Evolutionary conservation across 2,329 filamentous ascomycete genomes (phyloP).

Genomic region (Macrophomina tecta): DNA sequence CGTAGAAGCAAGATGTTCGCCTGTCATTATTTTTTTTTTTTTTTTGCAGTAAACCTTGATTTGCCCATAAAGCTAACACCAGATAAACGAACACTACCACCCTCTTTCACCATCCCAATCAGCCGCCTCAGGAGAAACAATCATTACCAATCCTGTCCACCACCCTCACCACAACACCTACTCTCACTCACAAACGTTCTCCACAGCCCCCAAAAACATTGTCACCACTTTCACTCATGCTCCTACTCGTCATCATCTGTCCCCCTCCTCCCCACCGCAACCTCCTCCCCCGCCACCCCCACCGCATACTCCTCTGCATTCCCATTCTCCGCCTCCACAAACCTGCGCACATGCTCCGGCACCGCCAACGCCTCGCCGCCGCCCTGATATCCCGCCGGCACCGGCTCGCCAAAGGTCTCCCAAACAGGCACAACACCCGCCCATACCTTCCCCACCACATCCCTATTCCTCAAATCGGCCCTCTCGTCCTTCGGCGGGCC

Average conservation of each 20-base stretch:
- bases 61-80: no score
- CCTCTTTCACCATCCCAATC: no score
- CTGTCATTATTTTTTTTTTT: no score
- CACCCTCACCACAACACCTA: no score
- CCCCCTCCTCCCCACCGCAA: neutral
- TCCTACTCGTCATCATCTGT: neutral
- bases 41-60: no score
- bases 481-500: conserved; percentile 69
- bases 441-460: conserved; percentile 60
- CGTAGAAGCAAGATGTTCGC: no score
- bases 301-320: conserved; percentile 36
- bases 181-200: no score
- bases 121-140: no score
- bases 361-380: conserved; percentile 65
- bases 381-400: conserved; percentile 53
- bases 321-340: conserved; percentile 56
- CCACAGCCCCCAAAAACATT: neutral
- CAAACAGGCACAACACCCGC: conserved; percentile 70
- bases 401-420: conserved; percentile 66
- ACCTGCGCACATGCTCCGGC: conserved; percentile 67
- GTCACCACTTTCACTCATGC: neutral
- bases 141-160: no score
- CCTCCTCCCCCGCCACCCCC: conserved; percentile 31
- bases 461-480: conserved; percentile 58
- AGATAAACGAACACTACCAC: no score